Evolutionary conservation across 768 basidiomycete genomes (phyloP), one percentile per base, ranked within the genome.

Genomic region (Kwoniella dendrophila): DNA sequence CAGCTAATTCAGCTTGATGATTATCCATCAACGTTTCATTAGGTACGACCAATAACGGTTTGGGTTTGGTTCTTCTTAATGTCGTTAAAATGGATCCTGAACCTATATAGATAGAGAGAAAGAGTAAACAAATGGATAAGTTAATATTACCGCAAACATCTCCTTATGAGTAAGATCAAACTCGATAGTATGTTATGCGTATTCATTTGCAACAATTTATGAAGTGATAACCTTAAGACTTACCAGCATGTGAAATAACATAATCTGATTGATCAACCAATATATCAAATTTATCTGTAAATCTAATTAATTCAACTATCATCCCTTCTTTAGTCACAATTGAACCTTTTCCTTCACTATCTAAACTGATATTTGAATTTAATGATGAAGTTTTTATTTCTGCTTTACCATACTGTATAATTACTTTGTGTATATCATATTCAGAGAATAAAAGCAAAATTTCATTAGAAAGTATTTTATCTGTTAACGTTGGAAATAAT

Each of bases 1-100:
- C 78, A 0, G 95, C 92, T 4, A 99, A 82, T 72, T 99, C 92
- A 56, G 86, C 83, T 82, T 99, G 95, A 73, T 99, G 95, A 75
- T 96, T 90, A 77, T 96, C 88, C 76, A 94, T 84, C 30, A 99
- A 81, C 0, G 90, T 88, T 43, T 87, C 82, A 77, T 99, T 99
- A 11, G 93, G 93, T 2, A 96, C 87, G 3, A 90, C 88, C 66
- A 99, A 87, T 66, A 99, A 81, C 6, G 85, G 84, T 72, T 89
- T 92, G 48, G 83, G 82, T 51, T 59, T 56, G 2, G n/a, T 36
- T 5, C 85, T 81, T 32, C 92, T 83, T 49, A 97, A 82, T 10
- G 87, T 90, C 45, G 95, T 90, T 30, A 98, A 83, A 71, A 98
- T 93, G 3, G 95, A 96, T 11, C 95, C 95, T 22, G 95, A 89